Conservation (phyloP, 1,284 basidiomycete species). For the Meira miltonrushii region DNA sequence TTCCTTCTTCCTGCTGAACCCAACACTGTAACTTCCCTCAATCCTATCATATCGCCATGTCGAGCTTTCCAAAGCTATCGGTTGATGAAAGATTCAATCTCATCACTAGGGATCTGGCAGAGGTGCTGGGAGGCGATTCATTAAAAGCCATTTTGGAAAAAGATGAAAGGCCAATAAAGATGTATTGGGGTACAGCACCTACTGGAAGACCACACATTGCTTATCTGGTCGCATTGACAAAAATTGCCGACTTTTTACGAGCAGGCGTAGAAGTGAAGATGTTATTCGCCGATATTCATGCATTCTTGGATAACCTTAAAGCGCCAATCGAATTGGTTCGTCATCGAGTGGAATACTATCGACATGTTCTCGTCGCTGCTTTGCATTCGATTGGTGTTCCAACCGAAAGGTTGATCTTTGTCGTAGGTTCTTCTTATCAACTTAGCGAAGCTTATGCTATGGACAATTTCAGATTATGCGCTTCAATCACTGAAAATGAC, state of each 20-base stretch:
- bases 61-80: constrained; percentile 19
- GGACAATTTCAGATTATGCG: constrained; percentile 86
- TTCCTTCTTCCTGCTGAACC: no score
- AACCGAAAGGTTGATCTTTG: constrained; percentile 65
- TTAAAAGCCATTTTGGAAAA: constrained; percentile 78
- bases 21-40: neutral
- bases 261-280: constrained; percentile 90
- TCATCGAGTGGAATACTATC: constrained; percentile 86
- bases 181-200: constrained; percentile 72
- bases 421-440: constrained; percentile 87
- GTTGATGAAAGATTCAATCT: constrained; percentile 70
- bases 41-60: neutral
- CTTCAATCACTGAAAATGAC: constrained; percentile 88
- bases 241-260: constrained; percentile 92
- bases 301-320: constrained; percentile 96
- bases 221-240: constrained; percentile 90
- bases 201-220: constrained; percentile 91
- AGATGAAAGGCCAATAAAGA: constrained; percentile 31
- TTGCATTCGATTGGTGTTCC: constrained; percentile 87
- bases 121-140: constrained; percentile 78
- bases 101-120: constrained; percentile 80
- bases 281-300: constrained; percentile 88
- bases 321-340: constrained; percentile 89
- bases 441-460: constrained; percentile 85
- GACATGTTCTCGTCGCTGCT: constrained; percentile 72